Percentiles rank a stretch among this genome's conserved stretches.
These are phyloP conservation scores for Hygrophoropsis aurantiaca DNA, from an alignment of 768 basidiomycete species.

Conservation along the genomic window DNA sequence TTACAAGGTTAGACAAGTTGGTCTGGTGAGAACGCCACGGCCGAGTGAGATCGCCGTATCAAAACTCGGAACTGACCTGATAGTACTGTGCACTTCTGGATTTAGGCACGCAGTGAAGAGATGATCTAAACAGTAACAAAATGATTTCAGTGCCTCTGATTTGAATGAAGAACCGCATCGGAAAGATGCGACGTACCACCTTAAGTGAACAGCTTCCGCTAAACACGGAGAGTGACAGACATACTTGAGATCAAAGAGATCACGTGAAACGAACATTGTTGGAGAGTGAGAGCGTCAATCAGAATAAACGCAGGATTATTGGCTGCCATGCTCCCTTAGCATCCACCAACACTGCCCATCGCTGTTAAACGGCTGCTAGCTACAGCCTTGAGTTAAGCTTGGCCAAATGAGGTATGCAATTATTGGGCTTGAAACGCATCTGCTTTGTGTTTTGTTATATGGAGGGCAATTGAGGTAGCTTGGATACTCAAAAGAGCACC, in stretches of 20 bases:
- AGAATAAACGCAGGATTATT: slow-evolving; percentile 2
- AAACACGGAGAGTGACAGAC: slow-evolving; percentile 14
- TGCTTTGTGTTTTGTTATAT: too few species aligned
- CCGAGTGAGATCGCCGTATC: slow-evolving; percentile 21
- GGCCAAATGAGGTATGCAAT: too few species aligned
- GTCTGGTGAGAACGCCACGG: slow-evolving; percentile 15
- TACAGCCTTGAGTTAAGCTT: too few species aligned
- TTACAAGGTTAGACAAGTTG: slow-evolving; percentile 18
- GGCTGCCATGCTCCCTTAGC: slow-evolving; percentile 5
- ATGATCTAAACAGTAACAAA: slow-evolving; percentile 15
- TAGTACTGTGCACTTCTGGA: slow-evolving; percentile 19
- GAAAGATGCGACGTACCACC: slow-evolving; percentile 6
- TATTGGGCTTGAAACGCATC: too few species aligned
- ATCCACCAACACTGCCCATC: slow-evolving; percentile 12
- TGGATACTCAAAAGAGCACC: too few species aligned
- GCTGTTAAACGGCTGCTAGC: neutral
- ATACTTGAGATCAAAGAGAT: neutral
- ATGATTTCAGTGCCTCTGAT: slow-evolving; percentile 18
- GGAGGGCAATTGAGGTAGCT: too few species aligned
- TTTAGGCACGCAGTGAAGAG: slow-evolving; percentile 17
- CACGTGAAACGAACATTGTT: slow-evolving; percentile 1
- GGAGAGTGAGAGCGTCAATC: slow-evolving; percentile 13
- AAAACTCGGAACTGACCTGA: slow-evolving; percentile 16
- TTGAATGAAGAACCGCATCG: slow-evolving; percentile 11
- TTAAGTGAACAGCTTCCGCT: slow-evolving; percentile 14